Evolutionary conservation across 805 yeast species (phyloP).

Genomic region (Metschnikowia borealis): DNA sequence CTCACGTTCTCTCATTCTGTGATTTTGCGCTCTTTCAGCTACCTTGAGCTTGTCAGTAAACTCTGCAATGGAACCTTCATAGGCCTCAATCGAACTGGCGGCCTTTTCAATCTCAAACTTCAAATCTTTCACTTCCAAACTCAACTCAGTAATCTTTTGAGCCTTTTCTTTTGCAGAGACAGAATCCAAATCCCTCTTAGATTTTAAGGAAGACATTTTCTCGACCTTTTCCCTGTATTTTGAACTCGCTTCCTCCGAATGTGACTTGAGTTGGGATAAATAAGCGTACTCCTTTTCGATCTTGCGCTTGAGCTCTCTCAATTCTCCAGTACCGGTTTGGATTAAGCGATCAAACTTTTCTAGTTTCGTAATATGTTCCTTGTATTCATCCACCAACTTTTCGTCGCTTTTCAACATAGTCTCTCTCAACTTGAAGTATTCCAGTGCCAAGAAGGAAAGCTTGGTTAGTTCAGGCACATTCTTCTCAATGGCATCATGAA

Average conservation of each 20-base stretch:
- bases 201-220: constrained; percentile 9
- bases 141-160: constrained; percentile 4
- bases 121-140: constrained; percentile 10
- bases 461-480: constrained; percentile 77
- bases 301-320: constrained; percentile 9
- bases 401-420: constrained; percentile 21
- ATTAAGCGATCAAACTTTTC: constrained; percentile 12
- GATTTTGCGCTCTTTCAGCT: constrained; percentile 10
- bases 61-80: constrained; percentile 4
- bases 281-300: constrained; percentile 12
- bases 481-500: constrained; percentile 55
- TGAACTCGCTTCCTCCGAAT: constrained; percentile 3
- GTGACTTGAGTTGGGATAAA: constrained; percentile 7
- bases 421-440: constrained; percentile 50
- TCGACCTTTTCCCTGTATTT: constrained; percentile 10
- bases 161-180: constrained; percentile 2
- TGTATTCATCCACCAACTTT: constrained; percentile 15
- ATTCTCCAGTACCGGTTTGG: constrained; percentile 7
- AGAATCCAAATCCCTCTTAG: constrained; percentile 6
- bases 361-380: constrained; percentile 7
- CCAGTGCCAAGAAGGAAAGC: constrained; percentile 55
- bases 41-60: constrained; percentile 8
- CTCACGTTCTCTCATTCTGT: constrained; percentile 13
- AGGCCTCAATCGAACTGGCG: constrained; percentile 5
- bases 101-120: constrained; percentile 8